Evolutionary conservation across 2,329 filamentous ascomycete genomes (phyloP).

Genomic region (Lecanoromycetidae sp.): DNA sequence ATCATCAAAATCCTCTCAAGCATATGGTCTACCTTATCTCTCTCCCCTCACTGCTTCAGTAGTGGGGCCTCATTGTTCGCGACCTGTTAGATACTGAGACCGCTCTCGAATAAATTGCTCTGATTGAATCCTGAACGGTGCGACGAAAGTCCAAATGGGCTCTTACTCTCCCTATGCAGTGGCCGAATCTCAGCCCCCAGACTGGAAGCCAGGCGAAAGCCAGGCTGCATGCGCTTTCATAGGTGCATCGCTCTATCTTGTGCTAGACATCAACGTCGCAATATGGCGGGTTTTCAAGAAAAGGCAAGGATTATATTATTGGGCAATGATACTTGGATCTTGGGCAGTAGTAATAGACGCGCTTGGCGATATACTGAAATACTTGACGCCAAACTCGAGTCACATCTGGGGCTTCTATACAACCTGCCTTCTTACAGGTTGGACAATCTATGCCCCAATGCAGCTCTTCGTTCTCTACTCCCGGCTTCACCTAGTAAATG

Average conservation of each 20-base stretch:
- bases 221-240: slow-evolving; percentile 9
- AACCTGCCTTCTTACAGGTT: neutral
- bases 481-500: slow-evolving; percentile 13
- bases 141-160: too few relatives aligned
- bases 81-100: too few relatives aligned
- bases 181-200: slow-evolving; percentile 3
- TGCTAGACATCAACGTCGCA: slow-evolving; percentile 11
- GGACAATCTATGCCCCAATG: slow-evolving; percentile 11
- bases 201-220: slow-evolving; percentile 12
- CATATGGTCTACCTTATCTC: too few relatives aligned
- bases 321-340: slow-evolving; percentile 9
- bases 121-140: too few relatives aligned
- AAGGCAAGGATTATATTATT: slow-evolving; percentile 13
- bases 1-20: too few relatives aligned
- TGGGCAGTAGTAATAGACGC: slow-evolving; percentile 1
- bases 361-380: slow-evolving; percentile 10
- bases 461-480: slow-evolving; percentile 15
- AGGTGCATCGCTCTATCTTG: slow-evolving; percentile 7
- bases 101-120: too few relatives aligned
- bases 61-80: too few relatives aligned
- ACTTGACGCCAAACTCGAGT: slow-evolving; percentile 5
- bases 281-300: slow-evolving; percentile 15
- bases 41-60: too few relatives aligned
- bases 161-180: slow-evolving; percentile 10
- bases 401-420: slow-evolving; percentile 11